A percentile compares a stretch with the other conserved stretches of the same genome.
Conservation (phyloP, 306 rosid species). For the Hippophae tibetana region DNA sequence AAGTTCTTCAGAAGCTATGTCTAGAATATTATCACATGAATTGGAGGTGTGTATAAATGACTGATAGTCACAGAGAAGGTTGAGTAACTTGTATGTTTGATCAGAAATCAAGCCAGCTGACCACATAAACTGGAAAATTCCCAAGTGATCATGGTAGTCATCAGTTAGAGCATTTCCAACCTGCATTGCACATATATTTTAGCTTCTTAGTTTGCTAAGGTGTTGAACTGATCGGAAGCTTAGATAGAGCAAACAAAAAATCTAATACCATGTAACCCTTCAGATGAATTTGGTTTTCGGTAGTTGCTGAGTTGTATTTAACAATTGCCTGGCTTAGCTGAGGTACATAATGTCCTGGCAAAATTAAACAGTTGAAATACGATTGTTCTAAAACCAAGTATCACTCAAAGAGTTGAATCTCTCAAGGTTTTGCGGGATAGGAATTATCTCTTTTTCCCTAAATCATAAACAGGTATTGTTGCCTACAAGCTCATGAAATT, state of each 20-base stretch:
- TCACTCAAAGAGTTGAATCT: not conserved
- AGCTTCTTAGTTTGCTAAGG: slow-evolving; percentile 8
- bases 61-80: slow-evolving; percentile 41
- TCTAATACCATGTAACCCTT: slow-evolving; percentile 74
- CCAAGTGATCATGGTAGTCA: slow-evolving; percentile 68
- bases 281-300: slow-evolving; percentile 48
- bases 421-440: not conserved
- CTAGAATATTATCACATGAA: slow-evolving; percentile 39
- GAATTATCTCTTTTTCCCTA: too few relatives aligned
- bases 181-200: slow-evolving; percentile 36
- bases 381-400: not conserved
- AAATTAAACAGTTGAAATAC: slow-evolving; percentile 14
- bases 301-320: slow-evolving; percentile 36
- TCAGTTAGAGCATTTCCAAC: slow-evolving; percentile 91
- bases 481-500: too few relatives aligned
- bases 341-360: slow-evolving; percentile 90
- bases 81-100: slow-evolving; percentile 58
- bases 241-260: slow-evolving; percentile 1
- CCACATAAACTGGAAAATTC: slow-evolving; percentile 79
- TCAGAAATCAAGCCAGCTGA: slow-evolving; percentile 82
- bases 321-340: slow-evolving; percentile 85
- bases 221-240: not conserved
- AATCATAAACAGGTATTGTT: too few relatives aligned
- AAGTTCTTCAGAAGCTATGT: slow-evolving; percentile 38
- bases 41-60: slow-evolving; percentile 44